A percentile compares a stretch with the other conserved stretches of the same genome.
These are phyloP conservation scores for Galeopsis tetrahit DNA, from an alignment of 257 asterid species.

Conservation along the genomic window DNA sequence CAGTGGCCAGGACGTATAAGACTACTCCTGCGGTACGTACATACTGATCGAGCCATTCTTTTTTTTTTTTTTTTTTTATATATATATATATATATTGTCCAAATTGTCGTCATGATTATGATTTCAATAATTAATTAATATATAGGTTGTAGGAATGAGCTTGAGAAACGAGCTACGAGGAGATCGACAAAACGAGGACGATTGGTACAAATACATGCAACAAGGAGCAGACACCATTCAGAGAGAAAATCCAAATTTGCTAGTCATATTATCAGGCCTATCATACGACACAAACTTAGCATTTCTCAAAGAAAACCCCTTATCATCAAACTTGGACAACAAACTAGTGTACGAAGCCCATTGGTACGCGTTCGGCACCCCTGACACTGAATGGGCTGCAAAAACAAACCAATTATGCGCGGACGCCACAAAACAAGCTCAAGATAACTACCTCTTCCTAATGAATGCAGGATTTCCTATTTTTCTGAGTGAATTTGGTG, in stretches of 20 bases:
- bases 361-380: slow-evolving; percentile 52
- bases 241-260: slow-evolving; percentile 45
- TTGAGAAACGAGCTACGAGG: slow-evolving; percentile 82
- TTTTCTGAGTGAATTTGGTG: too few species aligned
- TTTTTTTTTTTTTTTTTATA: too few species aligned
- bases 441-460: too few species aligned
- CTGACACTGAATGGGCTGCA: slow-evolving; percentile 35
- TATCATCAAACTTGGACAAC: slow-evolving; percentile 36
- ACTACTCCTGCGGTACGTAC: slow-evolving; percentile 44
- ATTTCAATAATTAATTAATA: too few species aligned
- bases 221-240: slow-evolving; percentile 59
- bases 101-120: too few species aligned
- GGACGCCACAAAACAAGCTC: too few species aligned
- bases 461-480: too few species aligned
- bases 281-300: slow-evolving; percentile 42
- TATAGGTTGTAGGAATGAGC: slow-evolving; percentile 69
- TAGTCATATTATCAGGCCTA: slow-evolving; percentile 69
- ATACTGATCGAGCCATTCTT: too few species aligned
- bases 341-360: slow-evolving; percentile 74
- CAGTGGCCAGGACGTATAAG: slow-evolving; percentile 52
- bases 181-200: slow-evolving; percentile 37
- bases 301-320: slow-evolving; percentile 41
- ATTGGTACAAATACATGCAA: slow-evolving; percentile 63
- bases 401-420: slow-evolving; percentile 46
- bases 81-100: too few species aligned